A percentile compares a stretch with the other conserved stretches of the same genome.
Conservation (phyloP, 192 early-diverging fungal genomes). For the Diversispora eburnea region DNA sequence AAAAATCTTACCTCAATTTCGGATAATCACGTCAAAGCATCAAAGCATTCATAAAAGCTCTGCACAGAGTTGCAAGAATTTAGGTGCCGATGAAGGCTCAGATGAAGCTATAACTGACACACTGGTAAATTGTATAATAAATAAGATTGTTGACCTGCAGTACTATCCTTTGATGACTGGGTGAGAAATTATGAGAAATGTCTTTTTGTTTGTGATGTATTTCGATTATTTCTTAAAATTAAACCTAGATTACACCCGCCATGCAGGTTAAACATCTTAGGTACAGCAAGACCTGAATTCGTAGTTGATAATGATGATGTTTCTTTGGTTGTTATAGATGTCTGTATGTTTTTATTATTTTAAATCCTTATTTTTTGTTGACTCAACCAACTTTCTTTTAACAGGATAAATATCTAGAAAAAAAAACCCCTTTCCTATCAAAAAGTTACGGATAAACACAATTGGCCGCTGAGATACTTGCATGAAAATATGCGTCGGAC, state of each 20-base stretch:
- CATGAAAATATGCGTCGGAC: slow-evolving; percentile 2
- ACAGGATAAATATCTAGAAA: slow-evolving; percentile 15
- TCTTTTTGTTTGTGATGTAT: background rate
- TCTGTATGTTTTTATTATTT: slow-evolving; percentile 17
- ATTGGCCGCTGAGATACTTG: background rate
- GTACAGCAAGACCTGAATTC: background rate
- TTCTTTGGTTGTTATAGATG: slow-evolving; percentile 10
- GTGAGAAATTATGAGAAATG: slow-evolving; percentile 5
- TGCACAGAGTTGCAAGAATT: background rate
- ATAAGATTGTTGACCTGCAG: background rate
- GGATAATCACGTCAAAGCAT: background rate
- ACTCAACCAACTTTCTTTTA: slow-evolving; percentile 11
- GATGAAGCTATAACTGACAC: slow-evolving; percentile 3
- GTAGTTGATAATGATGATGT: background rate
- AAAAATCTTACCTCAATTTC: background rate
- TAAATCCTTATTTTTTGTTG: slow-evolving; percentile 5
- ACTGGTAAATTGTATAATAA: background rate
- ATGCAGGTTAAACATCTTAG: background rate
- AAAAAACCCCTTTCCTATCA: background rate
- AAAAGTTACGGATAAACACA: slow-evolving; percentile 2
- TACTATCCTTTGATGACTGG: background rate
- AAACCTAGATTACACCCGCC: background rate
- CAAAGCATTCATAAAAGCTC: background rate
- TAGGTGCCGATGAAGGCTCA: background rate
- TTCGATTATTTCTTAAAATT: slow-evolving; percentile 1